These are phyloP conservation scores for Leccinum disarticulatum DNA, from an alignment of 768 basidiomycete genomes.

Conservation along the genomic window DNA sequence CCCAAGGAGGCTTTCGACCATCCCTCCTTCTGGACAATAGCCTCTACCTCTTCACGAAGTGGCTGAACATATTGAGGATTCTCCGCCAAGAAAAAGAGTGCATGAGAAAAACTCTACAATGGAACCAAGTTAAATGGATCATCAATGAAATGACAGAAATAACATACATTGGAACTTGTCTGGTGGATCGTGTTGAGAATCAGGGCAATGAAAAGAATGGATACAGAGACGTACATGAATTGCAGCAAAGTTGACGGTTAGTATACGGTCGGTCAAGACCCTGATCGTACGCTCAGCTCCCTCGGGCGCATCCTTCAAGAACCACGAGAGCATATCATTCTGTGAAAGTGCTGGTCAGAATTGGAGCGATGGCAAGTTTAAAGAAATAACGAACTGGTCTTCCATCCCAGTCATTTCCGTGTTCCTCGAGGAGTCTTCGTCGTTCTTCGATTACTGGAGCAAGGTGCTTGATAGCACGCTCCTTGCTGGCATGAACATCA, in stretches of 20 bases:
- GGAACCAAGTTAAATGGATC: not conserved
- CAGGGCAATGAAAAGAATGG: not conserved
- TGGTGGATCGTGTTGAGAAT: not conserved
- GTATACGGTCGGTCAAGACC: not conserved
- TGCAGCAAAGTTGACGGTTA: not conserved
- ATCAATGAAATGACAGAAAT: not conserved
- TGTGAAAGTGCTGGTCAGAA: not conserved
- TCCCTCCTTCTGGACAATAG: not conserved
- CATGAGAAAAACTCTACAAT: not conserved
- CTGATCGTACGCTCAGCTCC: not conserved
- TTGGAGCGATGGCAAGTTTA: not conserved
- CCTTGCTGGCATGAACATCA: not conserved
- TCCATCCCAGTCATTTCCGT: not conserved
- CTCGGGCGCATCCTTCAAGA: not conserved
- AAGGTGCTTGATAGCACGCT: not conserved
- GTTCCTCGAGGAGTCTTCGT: not conserved
- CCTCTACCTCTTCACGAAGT: not conserved
- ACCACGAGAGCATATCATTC: conserved; percentile 1
- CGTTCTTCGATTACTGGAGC: conserved; percentile 5
- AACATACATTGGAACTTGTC: not conserved
- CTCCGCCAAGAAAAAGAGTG: not conserved
- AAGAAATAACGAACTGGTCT: not conserved
- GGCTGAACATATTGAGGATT: not conserved
- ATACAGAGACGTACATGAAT: conserved; percentile 16
- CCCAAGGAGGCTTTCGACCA: not conserved